Evolutionary conservation across 1,139 yeast genomes (phyloP).

Genomic region (Lizanozyma gosingica): DNA sequence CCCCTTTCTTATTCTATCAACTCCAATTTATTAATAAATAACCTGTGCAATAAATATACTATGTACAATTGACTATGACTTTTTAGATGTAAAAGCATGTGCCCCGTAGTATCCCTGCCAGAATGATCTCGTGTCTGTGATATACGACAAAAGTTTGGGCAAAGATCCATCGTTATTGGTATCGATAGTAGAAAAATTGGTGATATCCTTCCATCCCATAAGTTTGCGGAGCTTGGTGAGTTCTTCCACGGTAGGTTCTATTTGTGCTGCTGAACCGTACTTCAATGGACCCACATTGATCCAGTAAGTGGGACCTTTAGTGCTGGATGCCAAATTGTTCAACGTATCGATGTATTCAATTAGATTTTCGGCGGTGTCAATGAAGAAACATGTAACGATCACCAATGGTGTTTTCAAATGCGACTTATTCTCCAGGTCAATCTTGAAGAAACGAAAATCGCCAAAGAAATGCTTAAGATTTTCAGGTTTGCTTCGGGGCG

Average conservation of each 20-base stretch:
- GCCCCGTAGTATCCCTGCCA: constrained; percentile 72
- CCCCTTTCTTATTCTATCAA: no score
- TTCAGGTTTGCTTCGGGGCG: constrained; percentile 25
- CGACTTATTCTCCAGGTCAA: constrained; percentile 16
- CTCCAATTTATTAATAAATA: no score
- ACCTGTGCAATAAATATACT: no score
- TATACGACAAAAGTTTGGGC: constrained; percentile 31
- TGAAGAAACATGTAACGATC: constrained; percentile 64
- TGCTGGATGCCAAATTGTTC: constrained; percentile 33
- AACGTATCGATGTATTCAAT: constrained; percentile 64
- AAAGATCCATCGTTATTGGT: constrained; percentile 20
- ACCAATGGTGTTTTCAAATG: constrained; percentile 39
- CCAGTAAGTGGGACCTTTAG: constrained; percentile 42
- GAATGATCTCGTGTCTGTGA: constrained; percentile 55
- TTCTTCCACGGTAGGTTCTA: constrained; percentile 64
- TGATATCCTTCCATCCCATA: constrained; percentile 59
- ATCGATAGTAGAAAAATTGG: constrained; percentile 10
- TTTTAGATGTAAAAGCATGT: background rate
- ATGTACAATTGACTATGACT: no score
- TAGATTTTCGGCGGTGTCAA: constrained; percentile 82
- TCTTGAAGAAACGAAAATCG: constrained; percentile 53
- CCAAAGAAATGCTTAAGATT: constrained; percentile 45
- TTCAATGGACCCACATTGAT: constrained; percentile 81
- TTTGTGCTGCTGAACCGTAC: constrained; percentile 80
- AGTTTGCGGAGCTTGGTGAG: constrained; percentile 36